Evolutionary conservation across 257 asterid species (phyloP).

Genomic region (Asclepias syriaca): DNA sequence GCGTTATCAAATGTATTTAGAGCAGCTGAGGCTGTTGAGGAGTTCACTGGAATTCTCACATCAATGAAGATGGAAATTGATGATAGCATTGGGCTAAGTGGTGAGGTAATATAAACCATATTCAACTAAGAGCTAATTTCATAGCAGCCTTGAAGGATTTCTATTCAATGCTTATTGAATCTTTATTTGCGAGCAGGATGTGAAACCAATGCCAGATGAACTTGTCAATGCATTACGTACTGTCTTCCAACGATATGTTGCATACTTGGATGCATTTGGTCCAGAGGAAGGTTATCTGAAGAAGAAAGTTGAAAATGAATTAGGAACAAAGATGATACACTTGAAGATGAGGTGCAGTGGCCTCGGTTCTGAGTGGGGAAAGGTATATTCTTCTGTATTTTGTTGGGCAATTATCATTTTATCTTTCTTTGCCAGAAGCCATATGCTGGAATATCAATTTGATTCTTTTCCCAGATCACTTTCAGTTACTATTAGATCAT

Average conservation of each 20-base stretch:
- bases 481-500: background rate
- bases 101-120: slow-evolving; percentile 57
- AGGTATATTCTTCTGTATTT: slow-evolving; percentile 47
- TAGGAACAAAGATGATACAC: slow-evolving; percentile 88
- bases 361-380: slow-evolving; percentile 88
- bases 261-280: slow-evolving; percentile 76
- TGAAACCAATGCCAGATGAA: slow-evolving; percentile 76
- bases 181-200: slow-evolving; percentile 48
- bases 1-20: slow-evolving; percentile 62
- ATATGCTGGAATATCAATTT: background rate
- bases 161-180: slow-evolving; percentile 19
- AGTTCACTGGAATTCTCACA: slow-evolving; percentile 61
- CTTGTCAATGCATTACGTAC: slow-evolving; percentile 58
- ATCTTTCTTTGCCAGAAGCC: background rate
- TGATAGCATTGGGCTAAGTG: slow-evolving; percentile 79
- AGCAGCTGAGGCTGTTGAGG: slow-evolving; percentile 96
- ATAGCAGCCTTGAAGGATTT: slow-evolving; percentile 3
- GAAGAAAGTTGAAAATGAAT: slow-evolving; percentile 90
- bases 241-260: slow-evolving; percentile 55
- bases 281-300: slow-evolving; percentile 79
- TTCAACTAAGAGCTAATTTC: background rate
- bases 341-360: slow-evolving; percentile 98
- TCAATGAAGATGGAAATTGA: slow-evolving; percentile 85
- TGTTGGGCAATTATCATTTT: slow-evolving; percentile 3
- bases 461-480: too few relatives aligned